These are phyloP conservation scores for Cyphellophora europaea DNA, from an alignment of 2,329 filamentous ascomycete genomes.

Conservation along the genomic window DNA sequence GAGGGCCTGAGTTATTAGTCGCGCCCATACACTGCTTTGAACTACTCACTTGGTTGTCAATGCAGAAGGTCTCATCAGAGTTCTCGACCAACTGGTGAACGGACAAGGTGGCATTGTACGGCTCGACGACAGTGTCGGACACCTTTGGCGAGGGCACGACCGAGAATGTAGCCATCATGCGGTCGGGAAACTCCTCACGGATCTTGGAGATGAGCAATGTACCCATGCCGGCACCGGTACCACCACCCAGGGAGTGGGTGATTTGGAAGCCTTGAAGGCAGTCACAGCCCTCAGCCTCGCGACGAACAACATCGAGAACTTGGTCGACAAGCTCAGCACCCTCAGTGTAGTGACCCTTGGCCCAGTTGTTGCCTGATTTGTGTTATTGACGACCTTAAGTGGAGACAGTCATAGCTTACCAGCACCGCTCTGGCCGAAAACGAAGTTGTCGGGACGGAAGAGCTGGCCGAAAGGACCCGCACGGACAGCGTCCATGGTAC, in stretches of 20 bases:
- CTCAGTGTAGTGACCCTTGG: slow-evolving; percentile 99
- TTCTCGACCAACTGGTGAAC: slow-evolving; percentile 99
- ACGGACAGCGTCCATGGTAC: slow-evolving; percentile 99
- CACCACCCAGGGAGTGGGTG: slow-evolving; percentile 99
- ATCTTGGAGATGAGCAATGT: slow-evolving; percentile 99
- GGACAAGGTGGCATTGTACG: slow-evolving; percentile 98
- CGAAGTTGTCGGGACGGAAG: slow-evolving; percentile 99
- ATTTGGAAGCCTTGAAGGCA: slow-evolving; percentile 99
- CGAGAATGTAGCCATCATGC: slow-evolving; percentile 99
- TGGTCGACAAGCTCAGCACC: slow-evolving; percentile 98
- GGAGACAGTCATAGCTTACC: slow-evolving; percentile 35
- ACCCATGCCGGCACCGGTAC: slow-evolving; percentile 99
- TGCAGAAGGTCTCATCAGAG: slow-evolving; percentile 99
- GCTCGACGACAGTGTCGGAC: slow-evolving; percentile 98
- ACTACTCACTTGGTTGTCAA: slow-evolving; percentile 76
- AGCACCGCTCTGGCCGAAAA: slow-evolving; percentile 98
- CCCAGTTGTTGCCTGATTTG: slow-evolving; percentile 78
- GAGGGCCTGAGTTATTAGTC: slow-evolving; percentile 58
- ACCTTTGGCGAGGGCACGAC: slow-evolving; percentile 98
- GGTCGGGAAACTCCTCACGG: slow-evolving; percentile 98
- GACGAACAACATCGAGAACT: slow-evolving; percentile 95
- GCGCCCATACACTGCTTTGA: slow-evolving; percentile 8
- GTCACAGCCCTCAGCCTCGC: slow-evolving; percentile 97
- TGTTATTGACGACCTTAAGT: slow-evolving; percentile 8
- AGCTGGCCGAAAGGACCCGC: slow-evolving; percentile 97